Base-by-base conservation (phyloP, 164 flowering plant species). In the Piper longum region DNA sequence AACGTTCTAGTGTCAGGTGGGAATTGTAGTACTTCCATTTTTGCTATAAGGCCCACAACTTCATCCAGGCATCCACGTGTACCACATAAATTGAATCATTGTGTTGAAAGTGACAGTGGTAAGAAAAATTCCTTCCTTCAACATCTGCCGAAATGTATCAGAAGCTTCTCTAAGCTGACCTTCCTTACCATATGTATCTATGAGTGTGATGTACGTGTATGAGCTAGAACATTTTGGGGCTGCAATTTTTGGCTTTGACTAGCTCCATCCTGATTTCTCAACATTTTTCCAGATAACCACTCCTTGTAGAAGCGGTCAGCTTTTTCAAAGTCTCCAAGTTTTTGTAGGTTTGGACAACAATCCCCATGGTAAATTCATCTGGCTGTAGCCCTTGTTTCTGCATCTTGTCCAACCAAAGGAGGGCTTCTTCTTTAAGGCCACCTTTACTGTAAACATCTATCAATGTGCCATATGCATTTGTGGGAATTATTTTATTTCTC, bases 331-430 rank as follows among this genome's bases (percentile, higher is more conserved):
- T 92, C 87, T 16, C 91, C 89, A 0, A 86, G 80, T 78, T 88
- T 77, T 92, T 89, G 73, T 82, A 83, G 71, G 79, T 72, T 67
- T 89, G 96, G 59, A 92, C 79, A 11, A 89, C 85, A 72, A 73
- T 84, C 57, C 89, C 96, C 88, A 88, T 82, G 0, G 96, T 92
- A 16, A 92, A 87, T 75, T 89, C 98, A 74, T 88, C 98, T 3
- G 96, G 93, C 62, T 81, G 82, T 80, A 92, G 78, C 62, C 89
- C 88, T 62, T 73, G 80, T 43, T 80, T 72, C 13, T 71, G 70
- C 98, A 92, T 89, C 75, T 65, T 67, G 62, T 75, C 77, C 72
- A 92, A 74, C 96, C 96, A 92, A 67, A 59, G 66, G 43, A 86
- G 74, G 3, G 96, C 96, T 67, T 79, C 75, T 41, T 84, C 82